A percentile compares a stretch with the other conserved stretches of the same genome.
Evolutionary conservation across 169 alveolate species (phyloP).

Genomic region (Cryptosporidium ubiquitum): DNA sequence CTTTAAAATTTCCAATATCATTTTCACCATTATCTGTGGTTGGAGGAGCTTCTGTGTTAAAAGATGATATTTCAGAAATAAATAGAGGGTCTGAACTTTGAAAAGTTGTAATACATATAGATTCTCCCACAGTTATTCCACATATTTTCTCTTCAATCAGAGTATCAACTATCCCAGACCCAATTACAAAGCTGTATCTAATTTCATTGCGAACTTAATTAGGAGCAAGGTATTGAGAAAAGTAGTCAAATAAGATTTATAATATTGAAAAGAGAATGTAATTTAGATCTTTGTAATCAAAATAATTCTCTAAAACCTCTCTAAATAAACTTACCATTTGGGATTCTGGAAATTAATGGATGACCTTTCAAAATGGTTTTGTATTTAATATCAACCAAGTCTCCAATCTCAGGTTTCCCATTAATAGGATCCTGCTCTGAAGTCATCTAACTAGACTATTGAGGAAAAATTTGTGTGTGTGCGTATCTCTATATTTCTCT

Average conservation of each 20-base stretch:
- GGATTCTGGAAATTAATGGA: neutral
- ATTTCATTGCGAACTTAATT: neutral
- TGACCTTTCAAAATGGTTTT: neutral
- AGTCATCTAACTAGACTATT: neutral
- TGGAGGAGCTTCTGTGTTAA: neutral
- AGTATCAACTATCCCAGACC: slow-evolving; percentile 35
- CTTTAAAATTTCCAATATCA: neutral
- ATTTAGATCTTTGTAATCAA: neutral
- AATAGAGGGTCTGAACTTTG: neutral
- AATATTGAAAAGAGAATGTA: neutral
- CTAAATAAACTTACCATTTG: neutral
- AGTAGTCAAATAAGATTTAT: neutral
- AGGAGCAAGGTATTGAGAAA: neutral
- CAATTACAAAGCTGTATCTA: slow-evolving; percentile 23
- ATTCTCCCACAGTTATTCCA: slow-evolving; percentile 6
- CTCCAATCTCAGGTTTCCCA: slow-evolving; percentile 30
- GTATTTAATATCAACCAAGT: slow-evolving; percentile 30
- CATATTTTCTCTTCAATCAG: slow-evolving; percentile 19
- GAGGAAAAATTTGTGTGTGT: neutral
- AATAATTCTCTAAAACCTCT: neutral
- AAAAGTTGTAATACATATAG: slow-evolving; percentile 3
- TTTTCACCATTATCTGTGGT: neutral
- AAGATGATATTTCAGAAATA: neutral
- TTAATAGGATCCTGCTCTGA: neutral
- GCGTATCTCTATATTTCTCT: neutral